phyloP scores from a whole-genome alignment of 2,329 filamentous ascomycete genomes.

The Apiospora saccharicola region DNA sequence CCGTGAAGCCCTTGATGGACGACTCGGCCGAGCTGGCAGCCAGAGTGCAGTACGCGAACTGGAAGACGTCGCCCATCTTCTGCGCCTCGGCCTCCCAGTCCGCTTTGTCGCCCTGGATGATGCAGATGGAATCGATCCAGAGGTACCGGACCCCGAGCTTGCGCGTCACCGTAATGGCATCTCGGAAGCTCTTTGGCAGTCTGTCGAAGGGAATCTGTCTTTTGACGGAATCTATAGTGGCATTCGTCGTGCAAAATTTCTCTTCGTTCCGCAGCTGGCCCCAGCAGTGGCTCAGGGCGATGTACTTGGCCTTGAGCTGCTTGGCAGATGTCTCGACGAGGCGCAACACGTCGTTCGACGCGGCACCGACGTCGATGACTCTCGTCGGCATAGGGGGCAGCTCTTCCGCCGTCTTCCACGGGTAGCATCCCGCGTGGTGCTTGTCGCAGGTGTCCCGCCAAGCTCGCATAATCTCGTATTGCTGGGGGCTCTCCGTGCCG shows the following conservation, averaged over 20 bases:
- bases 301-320: neutral
- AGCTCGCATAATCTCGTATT: neutral
- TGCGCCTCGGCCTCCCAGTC: conserved; percentile 23
- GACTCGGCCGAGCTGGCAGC: conserved; percentile 25
- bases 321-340: neutral
- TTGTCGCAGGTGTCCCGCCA: neutral
- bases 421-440: neutral
- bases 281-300: conserved; percentile 28
- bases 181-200: conserved; percentile 21
- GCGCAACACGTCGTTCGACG: too few species aligned
- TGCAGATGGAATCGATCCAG: conserved; percentile 28
- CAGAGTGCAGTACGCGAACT: conserved; percentile 23
- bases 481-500: neutral
- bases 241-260: neutral
- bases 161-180: conserved; percentile 15
- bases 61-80: conserved; percentile 24
- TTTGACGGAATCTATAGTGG: neutral
- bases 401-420: neutral
- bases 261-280: neutral
- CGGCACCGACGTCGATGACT: too few species aligned
- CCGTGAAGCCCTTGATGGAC: neutral
- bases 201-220: conserved; percentile 12
- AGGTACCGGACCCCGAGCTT: conserved; percentile 23
- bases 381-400: conserved; percentile 26
- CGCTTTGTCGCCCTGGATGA: conserved; percentile 21